phyloP scores from a whole-genome alignment of 1,139 yeast species.

The Debaryomyces psychrophilus region DNA sequence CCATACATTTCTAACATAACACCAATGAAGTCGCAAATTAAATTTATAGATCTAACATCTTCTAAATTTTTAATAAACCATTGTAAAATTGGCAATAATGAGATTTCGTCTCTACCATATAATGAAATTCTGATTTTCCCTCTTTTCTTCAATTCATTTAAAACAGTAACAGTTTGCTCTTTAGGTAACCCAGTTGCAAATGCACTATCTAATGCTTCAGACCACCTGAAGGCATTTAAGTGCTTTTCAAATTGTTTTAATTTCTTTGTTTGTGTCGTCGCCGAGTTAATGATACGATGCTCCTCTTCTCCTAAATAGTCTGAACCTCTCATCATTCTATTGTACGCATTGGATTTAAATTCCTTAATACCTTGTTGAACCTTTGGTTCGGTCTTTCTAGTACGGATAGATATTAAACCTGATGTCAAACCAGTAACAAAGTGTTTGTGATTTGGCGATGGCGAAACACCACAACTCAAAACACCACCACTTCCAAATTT shows the following conservation, averaged over 20 bases:
- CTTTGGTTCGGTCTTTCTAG: constrained; percentile 72
- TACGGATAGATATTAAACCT: constrained; percentile 85
- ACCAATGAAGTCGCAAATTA: constrained; percentile 83
- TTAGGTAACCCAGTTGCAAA: constrained; percentile 75
- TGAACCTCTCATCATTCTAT: constrained; percentile 85
- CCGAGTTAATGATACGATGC: constrained; percentile 66
- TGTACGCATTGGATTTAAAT: constrained; percentile 55
- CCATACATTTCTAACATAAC: constrained; percentile 83
- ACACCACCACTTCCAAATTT: constrained; percentile 90
- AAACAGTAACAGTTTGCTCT: constrained; percentile 77
- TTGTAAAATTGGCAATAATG: constrained; percentile 79
- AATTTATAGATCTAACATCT: constrained; percentile 74
- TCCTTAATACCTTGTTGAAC: constrained; percentile 54
- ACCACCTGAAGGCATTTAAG: constrained; percentile 86
- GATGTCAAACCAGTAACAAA: constrained; percentile 92
- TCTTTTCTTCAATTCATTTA: constrained; percentile 81
- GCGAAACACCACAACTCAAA: constrained; percentile 85
- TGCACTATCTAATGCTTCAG: constrained; percentile 89
- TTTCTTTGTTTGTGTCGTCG: constrained; percentile 55
- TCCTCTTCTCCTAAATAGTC: constrained; percentile 91
- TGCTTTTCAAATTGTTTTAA: constrained; percentile 81
- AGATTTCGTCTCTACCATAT: constrained; percentile 80
- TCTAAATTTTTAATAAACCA: constrained; percentile 81
- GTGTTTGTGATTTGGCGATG: constrained; percentile 72
- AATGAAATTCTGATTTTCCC: constrained; percentile 85